phyloP scores from a whole-genome alignment of 805 yeast species.

The Nakazawaea wickerhamii region DNA sequence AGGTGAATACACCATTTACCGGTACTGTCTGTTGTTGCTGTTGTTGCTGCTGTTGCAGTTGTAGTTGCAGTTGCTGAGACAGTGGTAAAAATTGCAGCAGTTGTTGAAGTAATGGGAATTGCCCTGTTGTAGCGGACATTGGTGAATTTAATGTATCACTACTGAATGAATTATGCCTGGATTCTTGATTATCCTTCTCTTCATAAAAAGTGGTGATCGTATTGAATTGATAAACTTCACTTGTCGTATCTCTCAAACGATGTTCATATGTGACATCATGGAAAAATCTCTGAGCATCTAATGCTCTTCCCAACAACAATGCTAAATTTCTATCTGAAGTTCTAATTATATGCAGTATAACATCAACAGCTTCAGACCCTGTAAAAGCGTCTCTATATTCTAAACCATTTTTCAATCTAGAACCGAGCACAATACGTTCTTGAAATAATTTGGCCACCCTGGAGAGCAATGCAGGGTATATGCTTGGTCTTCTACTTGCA shows the following conservation, averaged over 20 bases:
- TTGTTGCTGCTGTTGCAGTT: slow-evolving; percentile 12
- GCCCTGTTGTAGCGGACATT: neutral
- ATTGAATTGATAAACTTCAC: slow-evolving; percentile 83
- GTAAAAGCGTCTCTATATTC: slow-evolving; percentile 91
- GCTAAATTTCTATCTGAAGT: slow-evolving; percentile 92
- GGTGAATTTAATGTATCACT: slow-evolving; percentile 8
- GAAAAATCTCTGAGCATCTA: slow-evolving; percentile 91
- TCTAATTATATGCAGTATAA: slow-evolving; percentile 77
- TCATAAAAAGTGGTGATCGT: slow-evolving; percentile 40
- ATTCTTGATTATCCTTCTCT: neutral
- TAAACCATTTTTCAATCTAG: slow-evolving; percentile 83
- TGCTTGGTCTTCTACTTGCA: slow-evolving; percentile 54
- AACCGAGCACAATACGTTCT: slow-evolving; percentile 63
- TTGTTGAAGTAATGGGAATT: slow-evolving; percentile 7
- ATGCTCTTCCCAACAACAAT: slow-evolving; percentile 77
- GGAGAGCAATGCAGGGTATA: slow-evolving; percentile 87
- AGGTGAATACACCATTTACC: slow-evolving; percentile 89
- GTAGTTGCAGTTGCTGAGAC: slow-evolving; percentile 3
- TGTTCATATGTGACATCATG: slow-evolving; percentile 96
- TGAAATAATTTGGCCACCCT: slow-evolving; percentile 76
- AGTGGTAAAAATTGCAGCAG: slow-evolving; percentile 7
- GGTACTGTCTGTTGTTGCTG: slow-evolving; percentile 15
- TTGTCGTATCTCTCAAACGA: slow-evolving; percentile 78
- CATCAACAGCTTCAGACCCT: slow-evolving; percentile 90
- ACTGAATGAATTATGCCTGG: slow-evolving; percentile 7